Evolutionary conservation across 768 basidiomycete genomes (phyloP).

Genomic region (Cyclocybe aegerita): DNA sequence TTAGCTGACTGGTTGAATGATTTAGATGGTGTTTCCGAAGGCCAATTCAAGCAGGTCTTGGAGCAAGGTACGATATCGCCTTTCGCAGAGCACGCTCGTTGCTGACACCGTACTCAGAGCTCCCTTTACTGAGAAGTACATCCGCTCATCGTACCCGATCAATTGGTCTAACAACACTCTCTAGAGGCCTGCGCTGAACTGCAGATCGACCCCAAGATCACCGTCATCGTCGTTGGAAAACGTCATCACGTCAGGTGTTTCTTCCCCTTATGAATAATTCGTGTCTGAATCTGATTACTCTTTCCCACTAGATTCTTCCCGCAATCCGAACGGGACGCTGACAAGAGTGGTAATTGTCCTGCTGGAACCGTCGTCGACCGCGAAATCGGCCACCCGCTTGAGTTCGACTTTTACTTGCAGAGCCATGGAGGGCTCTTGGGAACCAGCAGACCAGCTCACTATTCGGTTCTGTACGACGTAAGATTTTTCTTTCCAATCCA

Average conservation of each 20-base stretch:
- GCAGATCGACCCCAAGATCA: slow-evolving; percentile 62
- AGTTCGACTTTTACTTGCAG: slow-evolving; percentile 81
- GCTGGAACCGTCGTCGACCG: slow-evolving; percentile 84
- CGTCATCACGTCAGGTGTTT: slow-evolving; percentile 58
- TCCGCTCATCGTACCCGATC: neutral
- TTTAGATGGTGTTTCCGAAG: slow-evolving; percentile 56
- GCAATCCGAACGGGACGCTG: slow-evolving; percentile 39
- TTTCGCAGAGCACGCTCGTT: neutral
- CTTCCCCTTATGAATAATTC: neutral
- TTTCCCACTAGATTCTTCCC: slow-evolving; percentile 32
- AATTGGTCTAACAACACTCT: neutral
- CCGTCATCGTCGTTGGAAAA: slow-evolving; percentile 80
- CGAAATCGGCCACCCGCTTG: slow-evolving; percentile 69
- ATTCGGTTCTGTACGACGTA: slow-evolving; percentile 44
- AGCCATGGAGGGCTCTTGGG: slow-evolving; percentile 80
- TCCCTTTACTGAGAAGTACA: slow-evolving; percentile 58
- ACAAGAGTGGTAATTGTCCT: slow-evolving; percentile 73
- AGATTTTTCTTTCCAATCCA: slow-evolving; percentile 3
- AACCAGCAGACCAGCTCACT: slow-evolving; percentile 62
- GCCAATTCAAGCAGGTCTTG: slow-evolving; percentile 52
- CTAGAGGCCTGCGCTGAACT: slow-evolving; percentile 64
- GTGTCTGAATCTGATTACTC: neutral
- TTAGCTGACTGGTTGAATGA: slow-evolving; percentile 3
- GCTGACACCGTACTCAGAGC: slow-evolving; percentile 37
- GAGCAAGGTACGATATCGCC: slow-evolving; percentile 44